phyloP scores from a whole-genome alignment of 257 asterid genomes.

The Datura wrightii region DNA sequence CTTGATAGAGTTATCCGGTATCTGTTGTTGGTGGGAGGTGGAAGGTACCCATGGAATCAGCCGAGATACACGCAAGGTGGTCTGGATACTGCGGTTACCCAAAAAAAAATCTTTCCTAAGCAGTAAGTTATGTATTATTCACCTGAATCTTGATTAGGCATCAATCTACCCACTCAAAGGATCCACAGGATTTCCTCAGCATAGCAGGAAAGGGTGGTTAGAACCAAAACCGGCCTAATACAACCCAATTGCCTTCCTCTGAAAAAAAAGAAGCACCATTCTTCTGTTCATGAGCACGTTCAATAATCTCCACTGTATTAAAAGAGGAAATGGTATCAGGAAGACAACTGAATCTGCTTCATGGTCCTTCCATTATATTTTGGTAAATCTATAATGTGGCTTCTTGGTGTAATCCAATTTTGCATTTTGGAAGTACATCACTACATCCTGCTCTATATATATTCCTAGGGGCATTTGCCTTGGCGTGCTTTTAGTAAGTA shows the following conservation, averaged over 20 bases:
- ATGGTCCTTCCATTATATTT: neutral
- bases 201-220: neutral
- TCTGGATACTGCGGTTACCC: too few species aligned
- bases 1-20: too few species aligned
- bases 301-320: neutral
- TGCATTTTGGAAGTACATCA: neutral
- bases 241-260: neutral
- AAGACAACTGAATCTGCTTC: conserved; percentile 15
- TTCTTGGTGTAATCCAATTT: neutral
- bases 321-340: neutral
- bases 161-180: neutral
- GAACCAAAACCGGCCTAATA: neutral
- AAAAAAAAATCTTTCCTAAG: too few species aligned
- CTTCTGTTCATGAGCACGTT: neutral
- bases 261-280: neutral
- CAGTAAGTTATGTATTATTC: neutral
- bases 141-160: neutral
- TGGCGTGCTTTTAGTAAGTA: neutral
- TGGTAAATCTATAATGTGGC: neutral
- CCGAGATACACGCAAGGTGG: too few species aligned
- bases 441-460: conserved; percentile 4
- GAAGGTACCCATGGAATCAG: too few species aligned
- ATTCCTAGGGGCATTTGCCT: neutral
- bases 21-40: too few species aligned
- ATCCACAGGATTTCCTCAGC: neutral